Evolutionary conservation across 352 stramenopile genomes (phyloP), one percentile per base, ranked within the genome.

Genomic region (Pythium grandisporangium): DNA sequence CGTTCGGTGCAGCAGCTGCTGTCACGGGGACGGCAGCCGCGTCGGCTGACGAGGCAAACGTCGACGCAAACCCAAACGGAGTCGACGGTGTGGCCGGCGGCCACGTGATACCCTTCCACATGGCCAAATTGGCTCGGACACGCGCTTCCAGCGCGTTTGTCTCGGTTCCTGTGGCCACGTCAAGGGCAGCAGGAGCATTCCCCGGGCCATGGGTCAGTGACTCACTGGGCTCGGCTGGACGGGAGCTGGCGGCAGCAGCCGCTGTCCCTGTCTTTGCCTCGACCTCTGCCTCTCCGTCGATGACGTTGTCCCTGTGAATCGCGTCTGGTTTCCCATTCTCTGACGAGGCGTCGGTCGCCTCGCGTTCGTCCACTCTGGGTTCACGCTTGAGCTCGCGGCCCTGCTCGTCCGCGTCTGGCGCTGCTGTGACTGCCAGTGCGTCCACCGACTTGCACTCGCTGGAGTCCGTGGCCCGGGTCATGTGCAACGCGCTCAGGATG

Each of bases 31-130:
- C 27, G 27, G 14, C 10, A 14, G 14, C 8, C 14, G 8, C 27
- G 14, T 32, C 27, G 14, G 27, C 27, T 43, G 53, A 59, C 16
- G 51, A 53, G 2, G 29, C 29, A 37, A 59, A 14, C 8, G 27
- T 14, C 27, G 27, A 32, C n/a, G n/a, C n/a, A n/a, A n/a, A n/a
- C n/a, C n/a, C 48, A 23, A 58, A 58, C 16, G 42, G 17, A 27
- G 50, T 42, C 8, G 43, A 49, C 10, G 50, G 79, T 6, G 84
- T 48, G 40, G 75, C 58, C 22, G 55, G 44, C 2, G 75, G 75
- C 75, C 75, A 89, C 36, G 79, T 51, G 13, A 89, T 62, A 11
- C 59, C 46, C 50, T 82, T 75, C 75, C 75, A 89, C 24, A 82
- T 72, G 23, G 53, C 36, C 6, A 42, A n/a, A 42, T 11, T 26